Evolutionary conservation across 192 early-diverging fungal genomes (phyloP).

Genomic region (Paraglomus brasilianum): DNA sequence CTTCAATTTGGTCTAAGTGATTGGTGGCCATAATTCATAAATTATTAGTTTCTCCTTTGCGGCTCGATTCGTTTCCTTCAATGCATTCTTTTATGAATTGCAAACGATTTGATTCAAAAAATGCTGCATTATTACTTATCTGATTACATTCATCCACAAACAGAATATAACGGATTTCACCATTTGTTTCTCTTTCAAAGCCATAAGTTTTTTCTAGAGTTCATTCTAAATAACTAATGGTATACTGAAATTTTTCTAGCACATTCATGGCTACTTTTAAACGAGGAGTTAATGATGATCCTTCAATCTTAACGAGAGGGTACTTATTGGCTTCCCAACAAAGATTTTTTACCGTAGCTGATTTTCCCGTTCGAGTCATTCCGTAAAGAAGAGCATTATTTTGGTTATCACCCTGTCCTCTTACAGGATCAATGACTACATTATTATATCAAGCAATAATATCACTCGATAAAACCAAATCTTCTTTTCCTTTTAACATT

Average conservation of each 20-base stretch:
- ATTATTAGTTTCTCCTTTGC: neutral
- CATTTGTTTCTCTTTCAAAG: conserved; percentile 2
- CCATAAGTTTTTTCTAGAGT: neutral
- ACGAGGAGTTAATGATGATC: neutral
- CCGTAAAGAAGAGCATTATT: conserved; percentile 15
- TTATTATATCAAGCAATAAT: neutral
- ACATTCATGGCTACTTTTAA: neutral
- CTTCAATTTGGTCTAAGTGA: conserved; percentile 12
- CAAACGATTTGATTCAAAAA: neutral
- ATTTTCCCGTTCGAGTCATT: neutral
- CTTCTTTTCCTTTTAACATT: neutral
- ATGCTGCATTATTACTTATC: conserved; percentile 8
- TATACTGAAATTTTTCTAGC: conserved; percentile 8
- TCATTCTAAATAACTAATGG: conserved; percentile 15
- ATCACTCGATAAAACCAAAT: neutral
- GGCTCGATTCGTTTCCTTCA: neutral
- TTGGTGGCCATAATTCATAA: conserved; percentile 12
- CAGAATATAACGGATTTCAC: conserved; percentile 15
- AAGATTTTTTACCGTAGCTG: neutral
- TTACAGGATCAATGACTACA: neutral
- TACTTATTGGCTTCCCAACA: neutral
- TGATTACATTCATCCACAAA: conserved; percentile 21
- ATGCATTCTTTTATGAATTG: conserved; percentile 14
- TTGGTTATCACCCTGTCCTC: neutral
- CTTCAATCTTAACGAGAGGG: conserved; percentile 7